Conservation (phyloP, 495 filamentous ascomycete species). For the Aspergillus bertholletiae region DNA sequence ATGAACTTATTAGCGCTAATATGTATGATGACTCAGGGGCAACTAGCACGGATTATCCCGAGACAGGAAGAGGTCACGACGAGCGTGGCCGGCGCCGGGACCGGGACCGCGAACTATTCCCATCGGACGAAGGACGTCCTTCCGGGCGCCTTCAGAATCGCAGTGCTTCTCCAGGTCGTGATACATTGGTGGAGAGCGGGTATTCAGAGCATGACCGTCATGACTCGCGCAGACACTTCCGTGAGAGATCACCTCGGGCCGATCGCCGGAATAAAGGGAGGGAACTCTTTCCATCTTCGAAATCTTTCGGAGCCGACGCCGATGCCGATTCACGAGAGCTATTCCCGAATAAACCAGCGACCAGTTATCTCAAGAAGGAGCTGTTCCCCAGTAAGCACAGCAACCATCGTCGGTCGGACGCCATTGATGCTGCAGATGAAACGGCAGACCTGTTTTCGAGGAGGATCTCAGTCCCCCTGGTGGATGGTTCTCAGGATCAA, state of each 20-base stretch:
- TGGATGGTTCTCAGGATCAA: constrained; percentile 40
- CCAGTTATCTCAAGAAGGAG: constrained; percentile 56
- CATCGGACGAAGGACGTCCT: constrained; percentile 26
- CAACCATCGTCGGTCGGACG: constrained; percentile 62
- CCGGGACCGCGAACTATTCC: constrained; percentile 50
- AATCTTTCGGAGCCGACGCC: constrained; percentile 10
- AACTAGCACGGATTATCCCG: constrained; percentile 25
- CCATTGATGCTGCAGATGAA: constrained; percentile 62
- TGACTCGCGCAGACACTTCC: constrained; percentile 36
- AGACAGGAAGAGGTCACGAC: constrained; percentile 27
- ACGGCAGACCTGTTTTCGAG: constrained; percentile 55
- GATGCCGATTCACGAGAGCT: constrained; percentile 36
- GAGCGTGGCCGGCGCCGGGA: constrained; percentile 24
- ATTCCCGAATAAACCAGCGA: constrained; percentile 46
- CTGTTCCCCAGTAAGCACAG: constrained; percentile 64
- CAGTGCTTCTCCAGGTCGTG: constrained; percentile 69
- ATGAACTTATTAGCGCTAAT: constrained; percentile 60
- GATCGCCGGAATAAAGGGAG: constrained; percentile 33
- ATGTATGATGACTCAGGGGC: constrained; percentile 68
- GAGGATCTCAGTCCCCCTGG: constrained; percentile 50
- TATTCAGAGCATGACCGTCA: constrained; percentile 39
- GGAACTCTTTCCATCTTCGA: constrained; percentile 42
- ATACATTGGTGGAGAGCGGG: constrained; percentile 54
- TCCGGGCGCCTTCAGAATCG: constrained; percentile 54
- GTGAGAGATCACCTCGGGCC: constrained; percentile 38